Base-by-base conservation (phyloP, 202 grass and related monocot genomes). In the Elaeis oleifera region DNA sequence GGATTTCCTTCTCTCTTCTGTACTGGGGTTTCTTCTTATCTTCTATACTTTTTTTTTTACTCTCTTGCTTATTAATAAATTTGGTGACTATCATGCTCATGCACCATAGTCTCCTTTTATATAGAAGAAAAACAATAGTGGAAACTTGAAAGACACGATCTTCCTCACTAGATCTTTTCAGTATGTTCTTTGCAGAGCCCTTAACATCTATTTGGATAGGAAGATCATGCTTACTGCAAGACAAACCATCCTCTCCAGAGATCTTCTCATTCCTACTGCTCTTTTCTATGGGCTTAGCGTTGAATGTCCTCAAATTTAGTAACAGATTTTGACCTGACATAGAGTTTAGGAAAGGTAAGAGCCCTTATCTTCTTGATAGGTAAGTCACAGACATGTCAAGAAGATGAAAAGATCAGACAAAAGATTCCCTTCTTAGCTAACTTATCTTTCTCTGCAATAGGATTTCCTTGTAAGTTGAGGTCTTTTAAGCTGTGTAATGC, bases 401-500 rank as follows among this genome's bases (percentile, higher is more conserved):
- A 28, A 22, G 62, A 61, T 3, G 5, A 28, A 49, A 32, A 53
- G 5, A 28, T 16, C 36, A 16, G 5, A 53, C 27, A 16, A 39
- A 18, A 54, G 53, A 27, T 71, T 21, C 88, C 91, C 91, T 90
- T 88, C 73, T 85, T 81, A 17, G 58, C 65, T 75, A 88, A 69
- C 54, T 54, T 61, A 3, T 74, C 84, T 84, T 90, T 90, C 72
- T 83, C 56, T 22, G 79, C 78, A 80, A 90, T 81, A 79, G 91
- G 91, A 79, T 96, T 96, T 78, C 84, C 87, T 61, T 79, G 81
- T 60, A 96, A 65, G 68, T 96, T 96, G 65, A 96, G 84, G 80
- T 85, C 85, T 77, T 81, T 96, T 79, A 96, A 79, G 61, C 88
- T 83, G 59, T 53, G 60, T 49, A 96, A 67, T 69, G 72, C 73